Evolutionary conservation across 495 filamentous ascomycete species (phyloP), one percentile per base, ranked within the genome.

Genomic region (Aspergillus affinis): DNA sequence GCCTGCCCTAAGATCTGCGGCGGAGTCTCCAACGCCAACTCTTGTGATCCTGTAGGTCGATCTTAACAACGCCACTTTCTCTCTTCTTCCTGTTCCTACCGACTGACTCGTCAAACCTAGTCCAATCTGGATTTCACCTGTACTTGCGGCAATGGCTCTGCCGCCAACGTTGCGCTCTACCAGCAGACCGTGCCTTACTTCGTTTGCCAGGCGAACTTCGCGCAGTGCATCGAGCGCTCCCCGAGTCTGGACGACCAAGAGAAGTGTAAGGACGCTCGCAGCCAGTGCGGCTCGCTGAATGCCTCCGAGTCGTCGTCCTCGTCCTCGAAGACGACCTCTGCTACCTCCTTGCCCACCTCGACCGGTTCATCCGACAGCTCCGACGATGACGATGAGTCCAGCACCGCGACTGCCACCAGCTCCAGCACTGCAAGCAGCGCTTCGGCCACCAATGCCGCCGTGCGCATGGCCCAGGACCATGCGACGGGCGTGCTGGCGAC

Each of bases 181-280:
- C 49, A 67, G 36, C 67, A 80, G 65, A 85, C 82, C 26, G 69
- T 88, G 32, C 86, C 86, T 47, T 84, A 77, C 73, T 80, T 74
- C 67, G 77, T 82, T 65, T 88, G 86, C 75, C 51, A 79, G 47
- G 68, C 65, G 26, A 81, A 73, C 64, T 82, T 67, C 59, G 67
- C 55, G 49, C 71, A 82, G 61, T 88, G 86, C 72, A 78, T 84
- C 62, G 44, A 62, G 57, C 70, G 45, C 69, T 82, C 69, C 72
- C 77, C 59, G 68, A 76, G 54, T 72, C 82, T 66, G 71, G 62
- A 69, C 10, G 75, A 69, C 45, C 78, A 82, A 59, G 69, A 74
- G 23, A 62, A 64, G 13, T 87, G 84, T 75, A 75, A 72, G 57
- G 41, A 66, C 27, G 55, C 44, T 17, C 47, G 64, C 62, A 55